Evolutionary conservation across 306 rosid genomes (phyloP), one percentile per base, ranked within the genome.

Genomic region (Styphnolobium japonicum): DNA sequence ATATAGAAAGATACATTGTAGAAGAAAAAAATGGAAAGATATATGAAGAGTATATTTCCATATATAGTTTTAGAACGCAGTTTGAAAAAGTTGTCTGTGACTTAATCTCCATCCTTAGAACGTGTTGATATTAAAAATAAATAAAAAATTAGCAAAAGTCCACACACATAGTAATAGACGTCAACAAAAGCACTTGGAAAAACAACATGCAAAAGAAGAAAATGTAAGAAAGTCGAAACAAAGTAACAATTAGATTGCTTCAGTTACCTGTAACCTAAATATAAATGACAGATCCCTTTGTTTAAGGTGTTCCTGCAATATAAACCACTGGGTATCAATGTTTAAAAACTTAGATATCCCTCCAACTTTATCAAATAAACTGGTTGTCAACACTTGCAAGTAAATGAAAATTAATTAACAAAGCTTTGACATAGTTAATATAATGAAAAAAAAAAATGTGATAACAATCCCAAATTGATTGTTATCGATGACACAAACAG

Each of bases 241-340:
- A 45, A 46, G 51, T 15, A 43, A 36, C 25, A 15, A 74, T 64
- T 82, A 12, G 16, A 55, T 76, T 65, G 49, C 42, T 61, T 72
- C 51, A 61, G 60, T 83, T 90, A 96, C 99, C 99, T 96, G 98
- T 80, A 96, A 89, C 81, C 99, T 89, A 88, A 91, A 96, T 76
- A 96, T 96, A 87, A 96, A 96, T 42, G 99, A 93, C 71, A 93
- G 88, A 68, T 96, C 98, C 33, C 93, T 90, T 87, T 90, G 93
- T 83, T 96, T 93, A 22, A 91, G 66, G 85, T 88, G 99, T 80
- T 96, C 99, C 99, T 96, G 92, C 73, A 84, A 49, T 48, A 81
- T 80, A 85, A 46, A 79, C 45, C 33, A 71, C 22, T 16, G 10
- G 52, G 66, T 39, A 83, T 67, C 82, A 76, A 66, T 69, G 25